A percentile compares a stretch with the other conserved stretches of the same genome.
Conservation (phyloP, 192 early-diverging fungal species). For the Spizellomyces sp. region DNA sequence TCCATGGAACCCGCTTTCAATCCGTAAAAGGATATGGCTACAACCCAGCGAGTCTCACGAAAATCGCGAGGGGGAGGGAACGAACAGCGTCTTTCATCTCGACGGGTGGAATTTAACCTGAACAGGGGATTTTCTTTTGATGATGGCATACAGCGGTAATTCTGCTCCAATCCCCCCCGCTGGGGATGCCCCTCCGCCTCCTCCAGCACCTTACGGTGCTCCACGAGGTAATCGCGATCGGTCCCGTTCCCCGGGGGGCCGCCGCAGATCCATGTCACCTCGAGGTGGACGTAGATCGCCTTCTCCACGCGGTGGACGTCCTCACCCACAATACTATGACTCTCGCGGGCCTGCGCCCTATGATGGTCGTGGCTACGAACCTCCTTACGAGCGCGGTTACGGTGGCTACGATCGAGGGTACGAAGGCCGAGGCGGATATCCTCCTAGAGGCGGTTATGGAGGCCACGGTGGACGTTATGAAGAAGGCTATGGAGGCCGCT, state of each 20-base stretch:
- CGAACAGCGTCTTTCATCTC: no score
- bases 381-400: slow-evolving; percentile 25
- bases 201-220: slow-evolving; percentile 2
- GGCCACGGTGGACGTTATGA: slow-evolving; percentile 23
- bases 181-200: neutral
- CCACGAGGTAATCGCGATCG: neutral
- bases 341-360: slow-evolving; percentile 20
- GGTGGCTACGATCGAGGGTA: slow-evolving; percentile 38
- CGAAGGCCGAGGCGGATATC: slow-evolving; percentile 21
- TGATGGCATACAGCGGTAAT: slow-evolving; percentile 6
- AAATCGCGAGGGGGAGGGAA: no score
- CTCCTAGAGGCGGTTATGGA: slow-evolving; percentile 19
- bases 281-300: slow-evolving; percentile 9
- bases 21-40: no score
- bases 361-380: slow-evolving; percentile 35
- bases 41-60: no score
- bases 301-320: neutral
- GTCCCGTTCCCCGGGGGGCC: neutral
- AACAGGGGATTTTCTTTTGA: neutral
- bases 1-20: no score
- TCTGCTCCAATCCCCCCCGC: neutral
- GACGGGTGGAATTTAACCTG: no score
- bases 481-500: slow-evolving; percentile 35
- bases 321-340: slow-evolving; percentile 4
- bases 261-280: slow-evolving; percentile 7